These are phyloP conservation scores for Acer campestre DNA, from an alignment of 345 rosid species.

Conservation along the genomic window DNA sequence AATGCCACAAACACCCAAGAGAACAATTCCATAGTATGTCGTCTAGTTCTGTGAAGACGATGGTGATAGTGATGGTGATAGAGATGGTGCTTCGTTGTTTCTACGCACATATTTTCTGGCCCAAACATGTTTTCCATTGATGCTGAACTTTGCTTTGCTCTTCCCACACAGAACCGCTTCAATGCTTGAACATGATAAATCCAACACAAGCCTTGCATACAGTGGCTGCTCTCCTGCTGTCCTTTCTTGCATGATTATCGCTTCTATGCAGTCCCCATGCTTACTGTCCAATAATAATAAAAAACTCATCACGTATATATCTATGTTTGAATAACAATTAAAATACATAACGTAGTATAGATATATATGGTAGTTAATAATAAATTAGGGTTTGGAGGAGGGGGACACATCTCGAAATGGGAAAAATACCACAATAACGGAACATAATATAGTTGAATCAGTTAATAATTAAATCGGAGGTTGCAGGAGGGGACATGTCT, in stretches of 20 bases:
- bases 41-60: not conserved
- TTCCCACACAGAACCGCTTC: conserved; percentile 34
- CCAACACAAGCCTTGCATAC: conserved; percentile 56
- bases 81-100: not conserved
- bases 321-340: not conserved
- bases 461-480: no score
- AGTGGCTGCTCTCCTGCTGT: conserved; percentile 41
- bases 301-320: no score
- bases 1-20: not conserved
- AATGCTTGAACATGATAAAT: conserved; percentile 28
- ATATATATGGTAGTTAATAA: no score
- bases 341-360: no score
- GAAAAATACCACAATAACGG: no score
- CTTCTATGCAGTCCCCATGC: conserved; percentile 52
- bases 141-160: conserved; percentile 54
- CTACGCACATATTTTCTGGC: conserved; percentile 30
- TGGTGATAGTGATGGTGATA: not conserved
- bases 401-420: no score
- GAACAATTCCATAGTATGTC: not conserved
- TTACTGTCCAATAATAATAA: no score
- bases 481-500: no score
- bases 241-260: conserved; percentile 55
- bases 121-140: conserved; percentile 80
- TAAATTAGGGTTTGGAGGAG: no score
- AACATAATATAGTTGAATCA: no score